A percentile compares a stretch with the other conserved stretches of the same genome.
Conservation (phyloP, 306 rosid genomes). For the Astragalus glycyphyllos region DNA sequence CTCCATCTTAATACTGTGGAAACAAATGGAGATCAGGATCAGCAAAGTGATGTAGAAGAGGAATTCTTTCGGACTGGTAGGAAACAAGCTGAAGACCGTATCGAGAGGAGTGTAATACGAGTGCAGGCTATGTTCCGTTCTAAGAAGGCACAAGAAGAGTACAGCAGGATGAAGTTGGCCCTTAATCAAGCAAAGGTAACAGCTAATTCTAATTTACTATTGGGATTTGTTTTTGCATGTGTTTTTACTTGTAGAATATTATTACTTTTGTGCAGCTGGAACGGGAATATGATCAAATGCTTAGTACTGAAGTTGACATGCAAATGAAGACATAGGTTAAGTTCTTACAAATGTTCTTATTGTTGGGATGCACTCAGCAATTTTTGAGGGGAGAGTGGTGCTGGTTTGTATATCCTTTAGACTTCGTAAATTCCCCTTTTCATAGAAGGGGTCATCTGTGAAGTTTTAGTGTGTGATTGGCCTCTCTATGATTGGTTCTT, state of each 20-base stretch:
- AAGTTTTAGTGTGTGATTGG: conserved; percentile 25
- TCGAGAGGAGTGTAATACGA: conserved; percentile 73
- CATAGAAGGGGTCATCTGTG: conserved; percentile 42
- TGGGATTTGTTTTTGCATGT: conserved; percentile 21
- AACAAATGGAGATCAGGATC: conserved; percentile 41
- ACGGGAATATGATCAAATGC: conserved; percentile 66
- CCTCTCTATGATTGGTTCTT: no score
- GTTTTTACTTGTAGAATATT: conserved; percentile 35
- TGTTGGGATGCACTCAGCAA: conserved; percentile 19
- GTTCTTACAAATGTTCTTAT: conserved; percentile 9
- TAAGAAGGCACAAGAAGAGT: conserved; percentile 89
- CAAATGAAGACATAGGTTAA: conserved; percentile 42
- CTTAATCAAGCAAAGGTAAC: conserved; percentile 70
- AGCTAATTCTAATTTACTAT: conserved; percentile 5
- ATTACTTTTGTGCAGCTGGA: conserved; percentile 67
- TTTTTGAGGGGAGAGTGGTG: conserved; percentile 25
- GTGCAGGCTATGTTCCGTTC: conserved; percentile 96
- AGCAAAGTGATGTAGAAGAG: conserved; percentile 69
- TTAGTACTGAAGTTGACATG: conserved; percentile 63
- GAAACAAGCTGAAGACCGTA: conserved; percentile 86
- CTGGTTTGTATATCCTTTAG: conserved; percentile 50
- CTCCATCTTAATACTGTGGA: conserved; percentile 59
- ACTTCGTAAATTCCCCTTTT: conserved; percentile 56
- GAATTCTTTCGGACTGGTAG: conserved; percentile 75
- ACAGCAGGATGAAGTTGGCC: conserved; percentile 83